A percentile compares a stretch with the other conserved stretches of the same genome.
Conservation (phyloP, 352 stramenopile species). For the Pythium pectinolyticum region DNA sequence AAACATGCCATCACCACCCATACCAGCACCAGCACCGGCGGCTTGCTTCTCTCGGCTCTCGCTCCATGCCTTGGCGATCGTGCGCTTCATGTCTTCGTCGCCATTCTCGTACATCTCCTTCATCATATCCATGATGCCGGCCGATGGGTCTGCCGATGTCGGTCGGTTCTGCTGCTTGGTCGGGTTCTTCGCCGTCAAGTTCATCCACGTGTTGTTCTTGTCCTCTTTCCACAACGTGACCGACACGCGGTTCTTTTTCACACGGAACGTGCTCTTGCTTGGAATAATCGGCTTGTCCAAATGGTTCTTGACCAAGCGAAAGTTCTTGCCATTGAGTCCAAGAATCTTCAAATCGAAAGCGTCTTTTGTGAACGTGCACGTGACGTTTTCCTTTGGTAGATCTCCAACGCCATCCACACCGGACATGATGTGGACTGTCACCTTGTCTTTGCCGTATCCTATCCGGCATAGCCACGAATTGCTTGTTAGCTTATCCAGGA, state of each 20-base stretch:
- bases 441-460: slow-evolving; percentile 86
- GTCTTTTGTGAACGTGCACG: slow-evolving; percentile 75
- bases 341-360: slow-evolving; percentile 88
- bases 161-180: slow-evolving; percentile 48
- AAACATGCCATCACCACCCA: no score
- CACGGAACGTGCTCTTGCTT: slow-evolving; percentile 69
- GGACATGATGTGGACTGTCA: slow-evolving; percentile 82
- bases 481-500: no score
- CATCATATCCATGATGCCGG: slow-evolving; percentile 92
- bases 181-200: slow-evolving; percentile 82
- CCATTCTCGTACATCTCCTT: slow-evolving; percentile 91
- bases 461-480: no score
- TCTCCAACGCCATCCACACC: slow-evolving; percentile 76
- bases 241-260: slow-evolving; percentile 88
- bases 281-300: slow-evolving; percentile 85
- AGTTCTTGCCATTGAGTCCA: slow-evolving; percentile 73
- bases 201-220: slow-evolving; percentile 80
- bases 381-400: slow-evolving; percentile 69
- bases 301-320: slow-evolving; percentile 68
- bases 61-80: slow-evolving; percentile 86
- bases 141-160: slow-evolving; percentile 58
- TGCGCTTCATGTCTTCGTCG: slow-evolving; percentile 89
- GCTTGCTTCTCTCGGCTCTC: slow-evolving; percentile 77
- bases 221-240: slow-evolving; percentile 76
- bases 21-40: neutral